Evolutionary conservation across 2,329 filamentous ascomycete genomes (phyloP), one percentile per base, ranked within the genome.

Genomic region (Cercospora nicotianae): DNA sequence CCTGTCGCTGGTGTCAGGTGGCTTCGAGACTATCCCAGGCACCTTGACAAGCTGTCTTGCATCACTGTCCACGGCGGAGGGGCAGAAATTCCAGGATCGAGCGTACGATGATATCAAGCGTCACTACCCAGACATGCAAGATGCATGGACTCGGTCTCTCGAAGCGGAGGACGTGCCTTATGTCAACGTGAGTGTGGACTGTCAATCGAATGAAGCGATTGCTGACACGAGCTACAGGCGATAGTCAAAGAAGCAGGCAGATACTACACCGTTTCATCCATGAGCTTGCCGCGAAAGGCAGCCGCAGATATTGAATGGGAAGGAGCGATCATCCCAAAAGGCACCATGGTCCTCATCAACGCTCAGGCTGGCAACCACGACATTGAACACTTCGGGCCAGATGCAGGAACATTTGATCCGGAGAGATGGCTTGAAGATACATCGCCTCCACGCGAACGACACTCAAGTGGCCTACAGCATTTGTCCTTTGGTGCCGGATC

Each of bases 361-460:
- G 83, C 84, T 0, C 84, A 86, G 71, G 85, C 85, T 23, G 84
- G 80, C 0, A 86, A 86, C 69, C 85, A 86, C 64, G 83, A 85
- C 67, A 72, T 79, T 20, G 81, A 83, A 65, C 83, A 86, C 70
- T 86, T 83, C 69, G 84, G 84, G 10, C 76, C 79, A 0, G 75
- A 81, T 16, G 84, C 81, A 5, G 75, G 72, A 3, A 79, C 70
- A 1, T 86, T 86, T 76, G 78, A 86, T 70, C 84, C 84, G 0
- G 81, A 84, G 69, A 79, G 83, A 59, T 86, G 83, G 83, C 79
- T 86, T 16, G 73, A 79, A 64, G 75, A 69, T 45, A 66, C 80
- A 9, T 69, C 77, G 31, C 79, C 79, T 5, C 77, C 79, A 1
- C 59, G 68, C 1, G 81, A 82, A 69, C 76, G 66, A 23, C 69